phyloP scores from a whole-genome alignment of 148 eudicot genomes.

The Suaeda aralocaspica region DNA sequence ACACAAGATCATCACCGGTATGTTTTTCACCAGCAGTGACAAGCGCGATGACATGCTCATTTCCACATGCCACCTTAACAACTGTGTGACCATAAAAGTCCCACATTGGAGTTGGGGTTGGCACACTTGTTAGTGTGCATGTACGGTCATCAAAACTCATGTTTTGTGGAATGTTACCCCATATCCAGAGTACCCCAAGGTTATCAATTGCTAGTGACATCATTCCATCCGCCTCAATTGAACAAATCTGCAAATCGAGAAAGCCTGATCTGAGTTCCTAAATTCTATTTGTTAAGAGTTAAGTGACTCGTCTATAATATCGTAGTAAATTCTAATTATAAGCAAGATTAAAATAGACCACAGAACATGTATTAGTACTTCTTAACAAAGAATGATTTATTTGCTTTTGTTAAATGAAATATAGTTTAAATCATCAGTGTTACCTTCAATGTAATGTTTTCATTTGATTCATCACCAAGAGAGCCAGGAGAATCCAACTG shows the following conservation, averaged over 20 bases:
- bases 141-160: conserved; percentile 33
- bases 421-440: no score
- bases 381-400: no score
- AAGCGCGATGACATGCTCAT: conserved; percentile 77
- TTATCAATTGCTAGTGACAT: conserved; percentile 81
- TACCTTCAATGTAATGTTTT: conserved; percentile 51
- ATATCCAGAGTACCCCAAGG: conserved; percentile 76
- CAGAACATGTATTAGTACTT: no score
- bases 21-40: conserved; percentile 60
- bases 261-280: no score
- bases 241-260: conserved; percentile 47
- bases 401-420: no score
- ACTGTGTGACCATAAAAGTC: conserved; percentile 73
- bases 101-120: conserved; percentile 51
- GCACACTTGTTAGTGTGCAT: conserved; percentile 36
- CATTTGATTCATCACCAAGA: conserved; percentile 32
- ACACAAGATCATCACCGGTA: conserved; percentile 53
- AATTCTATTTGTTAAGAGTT: no score
- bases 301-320: no score
- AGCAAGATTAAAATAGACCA: no score
- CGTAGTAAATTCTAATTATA: no score
- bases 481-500: conserved; percentile 41
- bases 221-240: conserved; percentile 87
- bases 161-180: conserved; percentile 81
- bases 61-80: conserved; percentile 92